These are phyloP conservation scores for Plantago major DNA, from an alignment of 257 asterid species.

Conservation along the genomic window DNA sequence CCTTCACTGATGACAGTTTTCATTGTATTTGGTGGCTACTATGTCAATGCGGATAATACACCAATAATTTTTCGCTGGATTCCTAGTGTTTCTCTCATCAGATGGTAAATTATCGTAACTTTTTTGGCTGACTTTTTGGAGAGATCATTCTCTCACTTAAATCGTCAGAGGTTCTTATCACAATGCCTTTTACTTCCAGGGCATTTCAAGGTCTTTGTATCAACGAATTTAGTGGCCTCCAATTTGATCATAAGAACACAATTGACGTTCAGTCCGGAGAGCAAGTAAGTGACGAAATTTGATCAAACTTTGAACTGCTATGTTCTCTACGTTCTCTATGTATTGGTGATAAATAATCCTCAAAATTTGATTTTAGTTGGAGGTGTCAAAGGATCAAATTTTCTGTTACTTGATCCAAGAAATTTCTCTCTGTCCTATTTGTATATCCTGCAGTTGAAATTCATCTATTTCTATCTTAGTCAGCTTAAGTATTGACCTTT, in stretches of 20 bases:
- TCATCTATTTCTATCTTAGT: neutral
- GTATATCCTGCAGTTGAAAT: neutral
- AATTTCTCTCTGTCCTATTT: neutral
- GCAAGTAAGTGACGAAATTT: slow-evolving; percentile 52
- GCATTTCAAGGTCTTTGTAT: slow-evolving; percentile 97
- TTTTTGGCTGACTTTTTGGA: neutral
- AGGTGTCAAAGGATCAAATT: too few species aligned
- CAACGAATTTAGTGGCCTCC: slow-evolving; percentile 80
- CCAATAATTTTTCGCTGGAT: slow-evolving; percentile 93
- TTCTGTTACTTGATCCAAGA: neutral
- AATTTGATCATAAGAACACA: slow-evolving; percentile 80
- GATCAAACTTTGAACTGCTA: neutral
- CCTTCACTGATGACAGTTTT: slow-evolving; percentile 96
- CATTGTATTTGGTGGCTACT: slow-evolving; percentile 95
- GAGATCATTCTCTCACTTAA: neutral
- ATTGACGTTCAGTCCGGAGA: slow-evolving; percentile 85
- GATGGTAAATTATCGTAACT: slow-evolving; percentile 50
- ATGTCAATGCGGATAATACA: slow-evolving; percentile 84
- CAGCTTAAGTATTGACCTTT: neutral
- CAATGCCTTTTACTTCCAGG: slow-evolving; percentile 42
- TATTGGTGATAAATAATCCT: neutral
- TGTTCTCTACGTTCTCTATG: neutral
- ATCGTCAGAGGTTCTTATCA: neutral
- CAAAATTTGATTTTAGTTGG: neutral
- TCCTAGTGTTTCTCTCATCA: slow-evolving; percentile 85